Percentiles rank a stretch among this genome's conserved stretches.
These are phyloP conservation scores for Prunus salicina DNA, from an alignment of 306 rosid genomes.

Conservation along the genomic window DNA sequence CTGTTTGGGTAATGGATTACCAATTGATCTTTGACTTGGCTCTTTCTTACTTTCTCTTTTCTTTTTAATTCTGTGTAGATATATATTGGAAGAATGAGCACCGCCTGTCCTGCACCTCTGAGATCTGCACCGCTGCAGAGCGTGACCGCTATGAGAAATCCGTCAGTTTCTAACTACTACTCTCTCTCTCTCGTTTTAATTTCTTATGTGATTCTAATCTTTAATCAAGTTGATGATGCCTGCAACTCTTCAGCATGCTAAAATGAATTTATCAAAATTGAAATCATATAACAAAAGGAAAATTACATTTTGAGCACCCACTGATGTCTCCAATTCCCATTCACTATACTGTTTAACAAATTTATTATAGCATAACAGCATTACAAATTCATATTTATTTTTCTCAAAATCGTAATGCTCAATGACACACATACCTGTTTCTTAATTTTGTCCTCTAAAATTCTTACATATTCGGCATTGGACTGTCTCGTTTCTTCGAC, in stretches of 20 bases:
- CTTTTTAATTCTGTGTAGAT: slow-evolving; percentile 37
- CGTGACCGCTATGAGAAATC: slow-evolving; percentile 94
- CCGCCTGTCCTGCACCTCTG: slow-evolving; percentile 77
- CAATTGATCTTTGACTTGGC: background rate
- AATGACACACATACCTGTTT: background rate
- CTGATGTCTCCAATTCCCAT: too few relatives aligned
- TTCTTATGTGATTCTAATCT: background rate
- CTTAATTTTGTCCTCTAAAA: background rate
- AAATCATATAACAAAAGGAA: background rate
- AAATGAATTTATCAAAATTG: background rate
- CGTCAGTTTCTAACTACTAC: slow-evolving; percentile 39
- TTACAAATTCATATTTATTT: background rate
- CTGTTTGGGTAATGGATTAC: background rate
- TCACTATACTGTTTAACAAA: background rate
- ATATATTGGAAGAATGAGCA: slow-evolving; percentile 95
- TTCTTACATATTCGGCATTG: background rate
- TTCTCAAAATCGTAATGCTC: background rate
- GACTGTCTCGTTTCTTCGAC: background rate
- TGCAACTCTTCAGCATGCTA: background rate
- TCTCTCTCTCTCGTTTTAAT: background rate
- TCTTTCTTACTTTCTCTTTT: background rate
- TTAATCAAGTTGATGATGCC: background rate
- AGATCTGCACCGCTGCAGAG: slow-evolving; percentile 87
- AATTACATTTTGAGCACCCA: background rate
- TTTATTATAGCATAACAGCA: background rate